phyloP scores from a whole-genome alignment of 306 rosid species.

The Abrus pulchellus region DNA sequence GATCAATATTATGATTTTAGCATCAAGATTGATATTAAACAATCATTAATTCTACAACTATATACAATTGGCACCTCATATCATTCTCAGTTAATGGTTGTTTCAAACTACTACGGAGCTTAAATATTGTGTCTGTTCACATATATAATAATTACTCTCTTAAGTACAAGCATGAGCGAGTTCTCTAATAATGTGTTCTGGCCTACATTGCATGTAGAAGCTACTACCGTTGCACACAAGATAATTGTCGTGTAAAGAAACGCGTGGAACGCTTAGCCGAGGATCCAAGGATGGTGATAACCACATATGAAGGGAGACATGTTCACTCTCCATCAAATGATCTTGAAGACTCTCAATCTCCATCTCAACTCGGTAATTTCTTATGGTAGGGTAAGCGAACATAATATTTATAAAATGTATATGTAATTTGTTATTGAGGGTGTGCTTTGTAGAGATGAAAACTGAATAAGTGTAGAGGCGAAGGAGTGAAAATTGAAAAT shows the following conservation, averaged over 20 bases:
- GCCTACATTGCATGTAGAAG: conserved; percentile 64
- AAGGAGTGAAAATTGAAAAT: conserved; percentile 6
- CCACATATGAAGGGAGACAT: conserved; percentile 97
- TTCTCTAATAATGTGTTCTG: neutral
- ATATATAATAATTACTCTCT: neutral
- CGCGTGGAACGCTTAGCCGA: conserved; percentile 90
- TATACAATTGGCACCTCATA: too few species aligned
- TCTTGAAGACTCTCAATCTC: conserved; percentile 71
- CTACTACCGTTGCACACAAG: conserved; percentile 95
- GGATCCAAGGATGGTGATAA: conserved; percentile 99
- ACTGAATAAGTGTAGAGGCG: conserved; percentile 1
- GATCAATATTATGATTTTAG: conserved; percentile 10
- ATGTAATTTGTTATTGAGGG: conserved; percentile 11
- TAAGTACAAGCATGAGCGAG: neutral
- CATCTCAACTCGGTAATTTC: conserved; percentile 73
- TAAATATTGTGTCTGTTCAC: neutral
- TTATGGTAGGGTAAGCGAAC: conserved; percentile 64
- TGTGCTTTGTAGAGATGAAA: conserved; percentile 50
- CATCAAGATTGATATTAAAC: neutral
- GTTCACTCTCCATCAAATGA: conserved; percentile 87
- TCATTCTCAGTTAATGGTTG: too few species aligned
- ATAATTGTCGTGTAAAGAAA: conserved; percentile 92
- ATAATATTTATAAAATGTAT: conserved; percentile 6
- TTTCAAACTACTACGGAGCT: neutral
- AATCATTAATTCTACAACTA: neutral